Percentiles rank a stretch among this genome's conserved stretches.
These are phyloP conservation scores for Polychaeton citri DNA, from an alignment of 2,329 filamentous ascomycete species.

Conservation along the genomic window DNA sequence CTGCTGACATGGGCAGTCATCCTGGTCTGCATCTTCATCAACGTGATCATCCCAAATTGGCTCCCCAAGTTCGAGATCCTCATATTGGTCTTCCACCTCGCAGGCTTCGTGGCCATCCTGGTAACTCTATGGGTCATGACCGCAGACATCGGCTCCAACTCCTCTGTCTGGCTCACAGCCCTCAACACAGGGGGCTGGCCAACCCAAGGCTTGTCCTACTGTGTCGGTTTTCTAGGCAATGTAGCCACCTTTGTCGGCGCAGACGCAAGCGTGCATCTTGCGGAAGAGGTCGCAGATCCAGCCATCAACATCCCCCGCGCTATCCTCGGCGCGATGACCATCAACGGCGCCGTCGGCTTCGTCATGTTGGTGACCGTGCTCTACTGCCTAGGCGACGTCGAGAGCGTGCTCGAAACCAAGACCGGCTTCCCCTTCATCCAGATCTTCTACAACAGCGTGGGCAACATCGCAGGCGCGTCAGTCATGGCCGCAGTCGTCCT, in stretches of 20 bases:
- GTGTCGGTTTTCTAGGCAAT: conserved; percentile 22
- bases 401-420: conserved; percentile 26
- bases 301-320: conserved; percentile 33
- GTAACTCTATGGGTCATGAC: conserved; percentile 28
- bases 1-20: conserved; percentile 28
- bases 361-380: conserved; percentile 31
- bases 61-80: conserved; percentile 29
- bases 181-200: conserved; percentile 21
- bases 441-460: conserved; percentile 35
- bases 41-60: conserved; percentile 34
- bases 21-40: conserved; percentile 28
- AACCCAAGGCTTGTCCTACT: conserved; percentile 21
- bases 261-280: conserved; percentile 33
- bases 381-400: conserved; percentile 30
- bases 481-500: conserved; percentile 33
- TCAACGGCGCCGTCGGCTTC: conserved; percentile 37
- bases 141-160: conserved; percentile 10
- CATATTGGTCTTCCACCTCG: conserved; percentile 32
- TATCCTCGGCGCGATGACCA: conserved; percentile 33
- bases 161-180: conserved; percentile 18
- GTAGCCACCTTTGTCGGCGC: conserved; percentile 24
- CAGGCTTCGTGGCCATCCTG: conserved; percentile 41
- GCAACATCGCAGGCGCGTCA: conserved; percentile 29
- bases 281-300: conserved; percentile 38
- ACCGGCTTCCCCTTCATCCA: conserved; percentile 39